Evolutionary conservation across 2,329 filamentous ascomycete genomes (phyloP), one percentile per base, ranked within the genome.

Genomic region (Penicillium hordei): DNA sequence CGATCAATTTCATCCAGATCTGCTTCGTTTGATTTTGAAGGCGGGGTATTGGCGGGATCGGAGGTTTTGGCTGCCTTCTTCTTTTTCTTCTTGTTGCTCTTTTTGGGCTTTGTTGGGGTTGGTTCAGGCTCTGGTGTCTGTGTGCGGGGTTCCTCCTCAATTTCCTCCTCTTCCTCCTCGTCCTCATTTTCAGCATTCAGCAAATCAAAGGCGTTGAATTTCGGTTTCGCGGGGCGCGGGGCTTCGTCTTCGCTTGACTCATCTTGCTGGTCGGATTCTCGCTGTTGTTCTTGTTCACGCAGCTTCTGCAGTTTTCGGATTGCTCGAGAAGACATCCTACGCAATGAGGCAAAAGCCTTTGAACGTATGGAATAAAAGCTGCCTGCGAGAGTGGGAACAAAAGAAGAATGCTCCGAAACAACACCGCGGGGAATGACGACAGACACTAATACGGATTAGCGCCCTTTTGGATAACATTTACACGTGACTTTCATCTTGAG

Each of bases 1-100:
- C 78, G 77, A 68, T 90, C 87, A 50, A 90, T 89, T 62, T 90
- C 87, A 64, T 90, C 86, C 27, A 85, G 70, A 5, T 75, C 72
- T 12, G 63, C 60, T 27, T 71, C 65, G 1, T 72, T 64, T 2
- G 70, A 60, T 43, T 65, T 61, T 2, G 55, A 48, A 27, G 60
- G 21, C 15, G 57, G 44, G 15, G 55, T 31, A 48, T 70, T 67
- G 23, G 57, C 55, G 4, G 67, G 67, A n/a, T 65, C 60, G 23
- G 65, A 57, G 12, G 67, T 39, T 55, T 72, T 72, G 43, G 77
- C 74, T 17, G 72, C 71, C 65, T 78, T 81, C 64, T 80, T 82
- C 65, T 84, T 84, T 70, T 85, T 87, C 68, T 81, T 83, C 65
- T 87, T 88, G 70, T 82, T 86, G 61, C 79, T 76, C 80, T 83